A percentile compares a stretch with the other conserved stretches of the same genome.
These are phyloP conservation scores for Aspergillus bridgeri DNA, from an alignment of 495 filamentous ascomycete species.

Conservation along the genomic window DNA sequence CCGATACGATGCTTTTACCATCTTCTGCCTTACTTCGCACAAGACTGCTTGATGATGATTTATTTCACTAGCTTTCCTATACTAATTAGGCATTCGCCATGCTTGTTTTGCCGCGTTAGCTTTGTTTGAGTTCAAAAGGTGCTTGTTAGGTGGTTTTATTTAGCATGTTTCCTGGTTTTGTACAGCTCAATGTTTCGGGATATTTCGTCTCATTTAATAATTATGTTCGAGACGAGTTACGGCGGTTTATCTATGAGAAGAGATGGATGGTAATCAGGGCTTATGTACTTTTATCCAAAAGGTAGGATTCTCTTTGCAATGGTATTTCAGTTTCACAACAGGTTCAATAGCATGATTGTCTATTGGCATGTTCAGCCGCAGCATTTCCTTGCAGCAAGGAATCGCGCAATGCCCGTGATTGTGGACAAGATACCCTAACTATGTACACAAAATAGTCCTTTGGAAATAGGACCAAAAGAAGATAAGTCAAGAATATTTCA, in stretches of 20 bases:
- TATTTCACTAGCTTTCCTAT: neutral
- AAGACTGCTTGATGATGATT: neutral
- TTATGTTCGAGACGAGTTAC: no score
- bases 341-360: neutral
- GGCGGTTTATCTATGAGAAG: no score
- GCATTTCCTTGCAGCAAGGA: neutral
- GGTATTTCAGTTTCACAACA: neutral
- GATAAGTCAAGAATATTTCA: neutral
- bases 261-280: neutral
- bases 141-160: no score
- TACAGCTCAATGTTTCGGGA: no score
- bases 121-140: no score
- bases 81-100: no score
- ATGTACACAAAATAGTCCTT: neutral
- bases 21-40: no score
- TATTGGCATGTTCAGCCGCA: neutral
- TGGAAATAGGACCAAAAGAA: neutral
- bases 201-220: no score
- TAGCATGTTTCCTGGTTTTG: no score
- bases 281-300: neutral
- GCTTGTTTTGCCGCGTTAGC: no score
- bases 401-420: neutral
- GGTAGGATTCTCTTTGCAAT: neutral
- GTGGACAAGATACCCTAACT: neutral
- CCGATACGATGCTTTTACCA: no score